A percentile compares a stretch with the other conserved stretches of the same genome.
These are phyloP conservation scores for Saccharomycopsis hybrid DNA, from an alignment of 1,139 yeast genomes.

Conservation along the genomic window DNA sequence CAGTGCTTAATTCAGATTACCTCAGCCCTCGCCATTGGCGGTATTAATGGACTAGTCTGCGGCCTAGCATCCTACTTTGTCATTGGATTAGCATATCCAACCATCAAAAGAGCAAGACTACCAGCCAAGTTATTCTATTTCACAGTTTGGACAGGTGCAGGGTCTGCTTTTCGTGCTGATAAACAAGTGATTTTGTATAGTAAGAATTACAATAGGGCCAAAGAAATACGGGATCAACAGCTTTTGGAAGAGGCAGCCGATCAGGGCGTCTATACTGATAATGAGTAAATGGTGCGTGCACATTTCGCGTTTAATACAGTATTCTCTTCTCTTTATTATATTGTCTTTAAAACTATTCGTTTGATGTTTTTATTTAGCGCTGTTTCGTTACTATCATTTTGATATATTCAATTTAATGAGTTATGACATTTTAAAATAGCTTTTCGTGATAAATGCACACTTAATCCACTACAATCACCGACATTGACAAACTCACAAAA, in stretches of 20 bases:
- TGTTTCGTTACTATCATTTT: no score
- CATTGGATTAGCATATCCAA: constrained; percentile 16
- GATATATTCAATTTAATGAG: no score
- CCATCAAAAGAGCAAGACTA: constrained; percentile 28
- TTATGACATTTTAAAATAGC: no score
- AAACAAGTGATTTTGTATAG: constrained; percentile 30
- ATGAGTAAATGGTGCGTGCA: no score
- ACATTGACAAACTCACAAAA: no score
- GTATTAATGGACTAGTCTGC: constrained; percentile 12
- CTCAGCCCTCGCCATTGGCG: constrained; percentile 17
- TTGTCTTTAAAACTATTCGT: no score
- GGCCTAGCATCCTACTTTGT: constrained; percentile 12
- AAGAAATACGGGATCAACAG: constrained; percentile 29
- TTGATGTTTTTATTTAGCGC: no score
- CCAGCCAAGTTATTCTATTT: constrained; percentile 36
- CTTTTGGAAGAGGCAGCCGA: constrained; percentile 38
- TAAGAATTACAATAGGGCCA: constrained; percentile 30
- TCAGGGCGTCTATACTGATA: constrained; percentile 27
- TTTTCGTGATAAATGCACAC: no score
- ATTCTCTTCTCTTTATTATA: no score
- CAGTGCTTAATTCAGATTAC: no score
- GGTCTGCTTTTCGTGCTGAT: constrained; percentile 36
- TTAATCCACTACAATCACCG: no score
- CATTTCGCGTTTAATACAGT: no score
- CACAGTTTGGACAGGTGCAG: constrained; percentile 34